Percentiles rank a stretch among this genome's conserved stretches.
Conservation (phyloP, 1,284 basidiomycete genomes). For the Rugosomyces carneus region DNA sequence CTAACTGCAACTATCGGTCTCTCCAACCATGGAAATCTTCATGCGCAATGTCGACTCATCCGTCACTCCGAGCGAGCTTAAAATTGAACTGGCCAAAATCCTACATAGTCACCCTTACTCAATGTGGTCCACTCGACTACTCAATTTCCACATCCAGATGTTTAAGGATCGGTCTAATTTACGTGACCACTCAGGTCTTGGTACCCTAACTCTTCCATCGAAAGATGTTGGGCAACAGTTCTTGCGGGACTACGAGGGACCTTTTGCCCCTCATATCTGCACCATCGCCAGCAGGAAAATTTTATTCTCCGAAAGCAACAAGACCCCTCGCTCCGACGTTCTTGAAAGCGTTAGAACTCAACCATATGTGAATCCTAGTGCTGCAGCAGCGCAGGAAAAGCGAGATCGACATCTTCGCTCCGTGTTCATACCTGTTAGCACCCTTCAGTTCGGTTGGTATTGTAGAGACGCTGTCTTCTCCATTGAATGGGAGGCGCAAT, state of each 20-base stretch:
- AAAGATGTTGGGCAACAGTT: constrained; percentile 35
- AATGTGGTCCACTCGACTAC: constrained; percentile 21
- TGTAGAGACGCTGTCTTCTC: constrained; percentile 51
- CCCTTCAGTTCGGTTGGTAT: constrained; percentile 50
- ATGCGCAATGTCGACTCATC: constrained; percentile 32
- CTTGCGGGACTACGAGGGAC: constrained; percentile 35
- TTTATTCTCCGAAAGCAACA: constrained; percentile 32
- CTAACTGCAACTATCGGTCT: background rate
- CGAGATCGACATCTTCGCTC: constrained; percentile 24
- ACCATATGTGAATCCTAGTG: constrained; percentile 42
- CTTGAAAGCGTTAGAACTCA: constrained; percentile 35
- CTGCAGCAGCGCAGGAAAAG: constrained; percentile 27
- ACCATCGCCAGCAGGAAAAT: constrained; percentile 28
- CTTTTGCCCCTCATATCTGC: constrained; percentile 14
- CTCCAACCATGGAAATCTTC: constrained; percentile 29
- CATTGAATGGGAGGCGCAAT: constrained; percentile 44
- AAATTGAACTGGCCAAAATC: constrained; percentile 32
- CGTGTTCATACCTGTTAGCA: constrained; percentile 24
- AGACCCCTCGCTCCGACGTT: constrained; percentile 26
- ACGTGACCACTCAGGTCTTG: constrained; percentile 32
- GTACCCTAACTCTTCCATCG: constrained; percentile 44
- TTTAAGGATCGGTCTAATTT: constrained; percentile 28
- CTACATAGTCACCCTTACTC: constrained; percentile 40
- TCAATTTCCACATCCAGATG: constrained; percentile 48
- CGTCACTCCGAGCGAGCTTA: constrained; percentile 30